phyloP scores from a whole-genome alignment of 2,329 filamentous ascomycete species.

The Monilinia vaccinii-corymbosi region DNA sequence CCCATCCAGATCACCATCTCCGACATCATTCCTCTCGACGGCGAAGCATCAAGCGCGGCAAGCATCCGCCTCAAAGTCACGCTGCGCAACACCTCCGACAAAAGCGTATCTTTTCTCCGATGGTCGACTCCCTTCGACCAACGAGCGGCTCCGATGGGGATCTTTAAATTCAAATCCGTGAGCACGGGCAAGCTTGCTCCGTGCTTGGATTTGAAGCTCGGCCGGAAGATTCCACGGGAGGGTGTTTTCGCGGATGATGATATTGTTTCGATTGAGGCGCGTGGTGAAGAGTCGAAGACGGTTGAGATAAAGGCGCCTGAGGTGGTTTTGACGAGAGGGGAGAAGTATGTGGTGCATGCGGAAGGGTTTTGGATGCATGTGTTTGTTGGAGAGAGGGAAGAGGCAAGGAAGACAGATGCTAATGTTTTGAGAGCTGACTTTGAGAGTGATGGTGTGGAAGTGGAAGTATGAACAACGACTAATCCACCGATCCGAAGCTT shows the following conservation, averaged over 20 bases:
- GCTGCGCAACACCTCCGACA: constrained; percentile 23
- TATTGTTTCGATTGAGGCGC: constrained; percentile 28
- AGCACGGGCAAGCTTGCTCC: constrained; percentile 10
- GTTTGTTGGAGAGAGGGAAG: background rate
- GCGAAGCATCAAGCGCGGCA: background rate
- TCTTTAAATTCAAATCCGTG: constrained; percentile 27
- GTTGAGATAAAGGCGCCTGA: constrained; percentile 25
- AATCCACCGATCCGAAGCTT: too few species aligned
- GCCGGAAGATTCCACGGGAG: constrained; percentile 28
- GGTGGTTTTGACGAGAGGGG: constrained; percentile 25
- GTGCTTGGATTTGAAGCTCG: constrained; percentile 18
- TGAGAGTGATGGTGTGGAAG: constrained; percentile 1
- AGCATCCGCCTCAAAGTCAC: constrained; percentile 11
- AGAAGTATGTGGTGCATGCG: constrained; percentile 29
- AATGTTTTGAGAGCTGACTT: constrained; percentile 6
- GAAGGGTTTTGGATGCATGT: constrained; percentile 30
- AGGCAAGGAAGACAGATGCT: background rate
- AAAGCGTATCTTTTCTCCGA: constrained; percentile 29
- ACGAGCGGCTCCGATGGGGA: constrained; percentile 26
- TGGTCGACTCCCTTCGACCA: constrained; percentile 33
- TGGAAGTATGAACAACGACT: background rate
- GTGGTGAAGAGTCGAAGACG: constrained; percentile 17
- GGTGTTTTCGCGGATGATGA: constrained; percentile 20
- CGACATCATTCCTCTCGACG: background rate
- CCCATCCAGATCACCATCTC: background rate